Evolutionary conservation across 495 filamentous ascomycete genomes (phyloP), one percentile per base, ranked within the genome.

Genomic region (Daldinia childiae): DNA sequence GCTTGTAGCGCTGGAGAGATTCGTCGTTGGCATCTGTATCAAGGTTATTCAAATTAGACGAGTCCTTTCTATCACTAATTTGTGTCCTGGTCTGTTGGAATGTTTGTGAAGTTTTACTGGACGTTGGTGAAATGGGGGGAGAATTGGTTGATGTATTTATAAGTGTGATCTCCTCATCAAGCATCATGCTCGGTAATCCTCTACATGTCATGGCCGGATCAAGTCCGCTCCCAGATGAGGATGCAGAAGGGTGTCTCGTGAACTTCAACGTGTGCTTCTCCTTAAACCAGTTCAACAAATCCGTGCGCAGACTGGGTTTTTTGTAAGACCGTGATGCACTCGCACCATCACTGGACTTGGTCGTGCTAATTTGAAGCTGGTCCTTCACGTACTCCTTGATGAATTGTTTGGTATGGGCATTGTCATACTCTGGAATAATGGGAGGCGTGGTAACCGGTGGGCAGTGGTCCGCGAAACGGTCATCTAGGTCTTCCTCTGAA

Each of bases 1-100:
- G 89, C 85, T 99, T 99, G 92, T 95, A 99, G 69, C 94, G 92
- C 80, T 94, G 90, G 76, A 99, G 89, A 67, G 95, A 93, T 79
- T 98, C 94, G 81, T 99, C 95, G 71, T 91, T 79, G 62, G 84
- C 85, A 80, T 90, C 88, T 90, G 73, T 27, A 48, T 41, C 29
- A 66, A 29, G 48, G 12, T 39, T 65, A 50, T 77, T 77, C 59
- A 41, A 63, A 66, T 74, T 66, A 77, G 72, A 65, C 11, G 14
- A 39, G 29, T 48, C 24, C 9, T 32, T 66, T 54, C n/a, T 52
- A 62, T 62, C 38, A 14, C 45, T 61, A 55, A 24, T 11, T 21
- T 30, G 9, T 34, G 52, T n/a, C 14, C 58, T 58, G 39, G 29
- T 38, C 27, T 68, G 41, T 48, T 70, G 26, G n/a, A 14, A 11